Percentiles rank a stretch among this genome's conserved stretches.
These are phyloP conservation scores for Luzula sylvatica DNA, from an alignment of 176 grass and related monocot genomes.

Conservation along the genomic window DNA sequence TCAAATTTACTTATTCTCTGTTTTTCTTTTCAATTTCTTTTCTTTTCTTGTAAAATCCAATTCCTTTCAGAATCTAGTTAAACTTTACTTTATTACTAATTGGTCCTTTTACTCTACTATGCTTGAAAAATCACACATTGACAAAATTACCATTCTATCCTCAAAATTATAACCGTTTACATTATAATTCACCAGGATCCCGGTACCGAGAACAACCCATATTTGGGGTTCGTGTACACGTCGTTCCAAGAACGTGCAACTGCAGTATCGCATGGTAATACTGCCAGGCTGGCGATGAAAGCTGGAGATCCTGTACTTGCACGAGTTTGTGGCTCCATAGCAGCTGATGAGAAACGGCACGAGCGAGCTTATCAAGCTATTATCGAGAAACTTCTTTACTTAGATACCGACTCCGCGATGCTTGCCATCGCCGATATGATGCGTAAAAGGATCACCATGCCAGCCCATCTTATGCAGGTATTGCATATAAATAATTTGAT, in stretches of 20 bases:
- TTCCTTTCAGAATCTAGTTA: not conserved
- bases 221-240: constrained; percentile 80
- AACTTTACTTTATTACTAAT: not conserved
- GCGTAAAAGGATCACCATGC: constrained; percentile 97
- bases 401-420: constrained; percentile 68
- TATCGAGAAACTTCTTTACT: constrained; percentile 67
- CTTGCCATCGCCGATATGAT: constrained; percentile 90
- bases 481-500: too few species aligned
- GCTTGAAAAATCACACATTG: not conserved
- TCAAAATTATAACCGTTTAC: too few species aligned
- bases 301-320: constrained; percentile 65
- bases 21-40: too few species aligned
- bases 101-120: not conserved
- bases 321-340: constrained; percentile 69
- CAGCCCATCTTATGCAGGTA: constrained; percentile 84
- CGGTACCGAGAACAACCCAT: constrained; percentile 81
- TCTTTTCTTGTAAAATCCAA: too few species aligned
- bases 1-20: too few species aligned
- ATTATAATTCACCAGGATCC: constrained; percentile 38
- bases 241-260: constrained; percentile 96
- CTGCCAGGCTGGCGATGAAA: constrained; percentile 46
- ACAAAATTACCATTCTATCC: too few species aligned
- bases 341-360: constrained; percentile 96
- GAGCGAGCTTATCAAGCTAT: constrained; percentile 74
- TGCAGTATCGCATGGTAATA: constrained; percentile 87